Conservation (phyloP, 495 filamentous ascomycete genomes). For the Terfezia claveryi region DNA sequence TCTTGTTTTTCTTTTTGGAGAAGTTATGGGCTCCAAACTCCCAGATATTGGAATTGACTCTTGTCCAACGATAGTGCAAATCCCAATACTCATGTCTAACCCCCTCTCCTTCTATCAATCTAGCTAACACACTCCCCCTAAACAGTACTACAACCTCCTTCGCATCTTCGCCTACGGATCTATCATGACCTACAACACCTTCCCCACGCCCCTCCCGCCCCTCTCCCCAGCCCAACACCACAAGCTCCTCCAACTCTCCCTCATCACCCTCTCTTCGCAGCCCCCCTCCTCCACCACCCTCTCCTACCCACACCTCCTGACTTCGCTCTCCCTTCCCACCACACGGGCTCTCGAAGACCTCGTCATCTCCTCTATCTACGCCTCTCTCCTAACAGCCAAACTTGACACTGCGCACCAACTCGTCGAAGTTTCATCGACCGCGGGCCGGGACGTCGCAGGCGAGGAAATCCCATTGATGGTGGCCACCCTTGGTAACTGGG, state of each 20-base stretch:
- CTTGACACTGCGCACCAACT: conserved; percentile 52
- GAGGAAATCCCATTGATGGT: conserved; percentile 41
- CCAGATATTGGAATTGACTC: too few species aligned
- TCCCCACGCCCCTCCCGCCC: conserved; percentile 26
- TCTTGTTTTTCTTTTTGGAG: too few species aligned
- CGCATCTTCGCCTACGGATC: conserved; percentile 76
- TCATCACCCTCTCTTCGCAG: conserved; percentile 68
- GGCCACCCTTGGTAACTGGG: conserved; percentile 47
- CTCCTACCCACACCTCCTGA: conserved; percentile 46
- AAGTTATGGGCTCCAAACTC: too few species aligned
- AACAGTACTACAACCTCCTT: conserved; percentile 43
- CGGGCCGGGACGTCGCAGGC: conserved; percentile 44
- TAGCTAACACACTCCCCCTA: conserved; percentile 13
- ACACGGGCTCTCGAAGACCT: conserved; percentile 66
- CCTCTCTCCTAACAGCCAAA: conserved; percentile 54
- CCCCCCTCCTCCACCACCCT: conserved; percentile 36
- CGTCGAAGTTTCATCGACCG: conserved; percentile 55
- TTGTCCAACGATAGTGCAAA: too few species aligned
- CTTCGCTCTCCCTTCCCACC: conserved; percentile 40
- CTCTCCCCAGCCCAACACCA: conserved; percentile 51
- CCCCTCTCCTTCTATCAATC: neutral
- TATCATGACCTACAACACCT: conserved; percentile 43
- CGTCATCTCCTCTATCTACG: conserved; percentile 74
- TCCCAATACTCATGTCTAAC: too few species aligned
- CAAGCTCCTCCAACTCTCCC: conserved; percentile 70